phyloP scores from a whole-genome alignment of 345 rosid species.

The Chamaenerion angustifolium region DNA sequence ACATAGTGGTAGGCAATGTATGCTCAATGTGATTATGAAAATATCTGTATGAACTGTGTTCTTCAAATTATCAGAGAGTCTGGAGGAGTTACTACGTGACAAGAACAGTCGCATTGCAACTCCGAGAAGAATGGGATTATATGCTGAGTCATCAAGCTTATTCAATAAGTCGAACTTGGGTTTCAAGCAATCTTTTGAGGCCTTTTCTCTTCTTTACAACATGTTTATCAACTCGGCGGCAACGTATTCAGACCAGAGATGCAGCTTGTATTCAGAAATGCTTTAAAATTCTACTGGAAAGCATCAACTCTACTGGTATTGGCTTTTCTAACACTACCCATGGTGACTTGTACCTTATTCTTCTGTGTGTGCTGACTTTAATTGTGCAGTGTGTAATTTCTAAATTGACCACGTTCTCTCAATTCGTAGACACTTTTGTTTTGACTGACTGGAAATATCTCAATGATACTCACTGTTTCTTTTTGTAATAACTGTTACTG shows the following conservation, averaged over 20 bases:
- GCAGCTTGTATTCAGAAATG: conserved; percentile 40
- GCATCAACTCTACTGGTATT: conserved; percentile 62
- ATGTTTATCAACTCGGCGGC: conserved; percentile 29
- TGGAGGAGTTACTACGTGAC: conserved; percentile 59
- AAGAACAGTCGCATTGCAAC: conserved; percentile 39
- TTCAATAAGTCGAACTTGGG: conserved; percentile 33
- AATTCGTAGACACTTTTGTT: too few species aligned
- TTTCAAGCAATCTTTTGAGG: conserved; percentile 50
- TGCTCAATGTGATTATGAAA: too few species aligned
- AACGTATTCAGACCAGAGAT: conserved; percentile 34
- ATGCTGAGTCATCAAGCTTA: conserved; percentile 23
- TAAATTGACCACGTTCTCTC: too few species aligned
- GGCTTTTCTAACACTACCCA: conserved; percentile 6
- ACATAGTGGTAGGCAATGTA: too few species aligned
- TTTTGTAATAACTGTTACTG: too few species aligned
- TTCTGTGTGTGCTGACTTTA: neutral
- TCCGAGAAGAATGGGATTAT: conserved; percentile 59
- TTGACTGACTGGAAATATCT: too few species aligned
- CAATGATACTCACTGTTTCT: too few species aligned
- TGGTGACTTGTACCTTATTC: neutral
- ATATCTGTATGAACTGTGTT: neutral
- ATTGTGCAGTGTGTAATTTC: too few species aligned
- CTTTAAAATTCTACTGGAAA: conserved; percentile 61
- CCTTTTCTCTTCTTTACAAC: conserved; percentile 57
- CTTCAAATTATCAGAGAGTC: conserved; percentile 38